Base-by-base conservation (phyloP, 495 filamentous ascomycete species). In the Aspergillus biplanus region DNA sequence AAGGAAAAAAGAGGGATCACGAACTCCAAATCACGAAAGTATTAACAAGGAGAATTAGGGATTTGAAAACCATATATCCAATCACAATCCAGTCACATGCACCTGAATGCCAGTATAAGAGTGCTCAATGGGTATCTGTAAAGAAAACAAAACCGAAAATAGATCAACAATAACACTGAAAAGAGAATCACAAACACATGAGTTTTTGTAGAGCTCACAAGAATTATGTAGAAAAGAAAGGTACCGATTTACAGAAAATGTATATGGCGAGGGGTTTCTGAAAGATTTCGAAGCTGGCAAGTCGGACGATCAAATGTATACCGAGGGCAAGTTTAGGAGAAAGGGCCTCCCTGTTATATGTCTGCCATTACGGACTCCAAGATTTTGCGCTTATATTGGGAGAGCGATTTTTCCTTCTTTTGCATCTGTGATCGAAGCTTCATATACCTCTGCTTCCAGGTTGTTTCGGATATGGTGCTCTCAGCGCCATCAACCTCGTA, bases 361-460 rank as follows among this genome's bases (percentile, higher is more conserved):
- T 82, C 79, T 52, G 78, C 78, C 81, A 86, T 82, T 18, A 86
- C 84, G 4, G 83, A 85, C 66, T 86, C 82, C 7, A 86, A 67
- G 16, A 86, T 83, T 58, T 78, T 84, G 34, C 83, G 78, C 61
- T 80, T 83, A 54, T 86, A 80, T 32, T 77, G 70, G 5, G 75
- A 80, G 56, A 83, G 61, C 67, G 82, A 72, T 16, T 80, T 77
- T 27, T 86, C 80, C 33, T 78, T 82, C 66, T 80, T 82, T 58
- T 79, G 76, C 72, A 84, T 76, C 60, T 82, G 83, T 47, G 73
- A 68, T 48, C 81, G 79, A 33, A 84, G 73, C 47, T 74, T 78
- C 67, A 80, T 52, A 56, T 78, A 82, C 3, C 77, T 74, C 54
- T 80, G 77, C 50, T 78, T 80, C 79, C 79, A 82, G 7, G 71